Conservation (phyloP, 148 eudicot genomes). For the Rhododendron griersonianum region DNA sequence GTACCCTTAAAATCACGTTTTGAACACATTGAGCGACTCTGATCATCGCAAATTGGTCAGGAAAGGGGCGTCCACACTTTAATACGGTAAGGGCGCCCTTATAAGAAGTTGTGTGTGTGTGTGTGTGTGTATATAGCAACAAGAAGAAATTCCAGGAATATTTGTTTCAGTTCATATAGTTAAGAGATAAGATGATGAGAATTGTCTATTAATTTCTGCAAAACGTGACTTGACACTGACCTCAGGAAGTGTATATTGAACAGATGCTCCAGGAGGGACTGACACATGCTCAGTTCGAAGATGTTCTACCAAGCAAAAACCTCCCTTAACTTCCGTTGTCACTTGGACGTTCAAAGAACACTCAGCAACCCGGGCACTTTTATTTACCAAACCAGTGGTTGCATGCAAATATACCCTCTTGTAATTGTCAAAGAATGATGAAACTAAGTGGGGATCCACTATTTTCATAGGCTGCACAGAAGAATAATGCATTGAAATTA, state of each 20-base stretch:
- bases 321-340: conserved; percentile 66
- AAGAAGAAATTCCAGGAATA: neutral
- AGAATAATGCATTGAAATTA: conserved; percentile 20
- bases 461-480: conserved; percentile 84
- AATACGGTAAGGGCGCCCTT: no score
- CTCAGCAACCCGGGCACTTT: conserved; percentile 60
- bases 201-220: neutral
- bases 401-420: conserved; percentile 78
- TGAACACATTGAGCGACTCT: no score
- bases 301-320: conserved; percentile 64
- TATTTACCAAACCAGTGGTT: conserved; percentile 72
- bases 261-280: conserved; percentile 68
- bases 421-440: conserved; percentile 81
- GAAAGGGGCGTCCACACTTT: no score
- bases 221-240: conserved; percentile 32
- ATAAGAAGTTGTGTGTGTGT: no score
- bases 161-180: neutral
- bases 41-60: no score
- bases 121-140: neutral
- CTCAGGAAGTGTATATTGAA: conserved; percentile 77
- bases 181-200: neutral
- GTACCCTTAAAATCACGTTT: no score
- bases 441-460: conserved; percentile 93
- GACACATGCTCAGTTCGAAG: conserved; percentile 62
- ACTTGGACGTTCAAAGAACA: conserved; percentile 80